Evolutionary conservation across 2,329 filamentous ascomycete genomes (phyloP).

Genomic region (Pseudocercospora eumusae): DNA sequence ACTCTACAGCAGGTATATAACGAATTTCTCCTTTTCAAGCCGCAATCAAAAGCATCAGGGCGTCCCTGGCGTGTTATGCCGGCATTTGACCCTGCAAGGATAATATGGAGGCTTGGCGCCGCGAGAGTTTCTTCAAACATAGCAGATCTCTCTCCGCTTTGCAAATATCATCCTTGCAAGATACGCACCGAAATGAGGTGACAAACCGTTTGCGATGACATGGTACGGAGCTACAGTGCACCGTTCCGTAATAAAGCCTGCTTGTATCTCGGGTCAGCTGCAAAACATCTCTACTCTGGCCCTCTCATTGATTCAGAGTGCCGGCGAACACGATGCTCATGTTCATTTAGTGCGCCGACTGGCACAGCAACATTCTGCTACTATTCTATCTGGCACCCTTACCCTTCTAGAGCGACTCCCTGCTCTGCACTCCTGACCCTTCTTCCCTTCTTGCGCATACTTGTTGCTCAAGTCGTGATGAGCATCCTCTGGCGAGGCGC

Average conservation of each 20-base stretch:
- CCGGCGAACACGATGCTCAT: background rate
- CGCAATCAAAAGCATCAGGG: background rate
- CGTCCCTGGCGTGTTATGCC: background rate
- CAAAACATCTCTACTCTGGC: background rate
- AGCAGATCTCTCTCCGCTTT: background rate
- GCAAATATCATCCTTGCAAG: no score
- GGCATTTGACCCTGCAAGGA: background rate
- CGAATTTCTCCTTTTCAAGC: background rate
- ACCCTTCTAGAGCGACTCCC: background rate
- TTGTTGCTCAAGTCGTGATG: background rate
- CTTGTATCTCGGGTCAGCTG: background rate
- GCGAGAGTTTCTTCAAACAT: background rate
- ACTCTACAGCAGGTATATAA: background rate
- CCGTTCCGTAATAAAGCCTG: background rate
- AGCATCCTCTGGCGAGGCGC: background rate
- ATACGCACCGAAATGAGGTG: background rate
- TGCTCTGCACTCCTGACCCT: background rate
- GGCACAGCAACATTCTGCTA: background rate
- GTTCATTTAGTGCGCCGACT: background rate
- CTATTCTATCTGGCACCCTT: background rate
- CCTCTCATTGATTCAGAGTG: background rate
- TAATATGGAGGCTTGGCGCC: background rate
- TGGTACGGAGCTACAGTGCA: background rate
- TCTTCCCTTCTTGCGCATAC: constrained; percentile 7
- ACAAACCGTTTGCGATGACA: background rate